A percentile compares a stretch with the other conserved stretches of the same genome.
These are phyloP conservation scores for Phylloporus scabripes DNA, from an alignment of 768 basidiomycete species.

Conservation along the genomic window DNA sequence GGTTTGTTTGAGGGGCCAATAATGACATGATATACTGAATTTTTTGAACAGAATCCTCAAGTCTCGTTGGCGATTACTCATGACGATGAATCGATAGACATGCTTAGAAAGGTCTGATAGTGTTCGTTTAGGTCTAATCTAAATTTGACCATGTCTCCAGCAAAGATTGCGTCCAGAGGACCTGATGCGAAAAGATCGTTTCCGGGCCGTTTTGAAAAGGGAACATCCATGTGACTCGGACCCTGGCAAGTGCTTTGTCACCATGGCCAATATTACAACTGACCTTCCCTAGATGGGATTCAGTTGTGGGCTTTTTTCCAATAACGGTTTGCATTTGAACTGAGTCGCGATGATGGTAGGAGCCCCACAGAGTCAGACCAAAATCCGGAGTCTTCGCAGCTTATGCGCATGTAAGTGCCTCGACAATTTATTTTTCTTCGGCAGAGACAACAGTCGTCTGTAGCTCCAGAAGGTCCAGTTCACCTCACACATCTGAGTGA, in stretches of 20 bases:
- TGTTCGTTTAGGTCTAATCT: not conserved
- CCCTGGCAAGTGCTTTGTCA: not conserved
- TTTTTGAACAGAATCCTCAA: not conserved
- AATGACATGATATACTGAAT: not conserved
- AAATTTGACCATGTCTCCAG: not conserved
- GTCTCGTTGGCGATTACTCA: slow-evolving; percentile 8
- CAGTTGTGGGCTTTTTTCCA: not conserved
- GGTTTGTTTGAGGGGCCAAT: not conserved
- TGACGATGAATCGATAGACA: slow-evolving; percentile 3
- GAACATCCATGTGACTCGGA: not conserved
- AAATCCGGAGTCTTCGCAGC: no score
- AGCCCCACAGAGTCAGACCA: no score
- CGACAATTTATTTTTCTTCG: no score
- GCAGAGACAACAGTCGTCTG: no score
- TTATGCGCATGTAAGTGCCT: no score
- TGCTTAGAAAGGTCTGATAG: slow-evolving; percentile 1
- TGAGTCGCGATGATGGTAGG: not conserved
- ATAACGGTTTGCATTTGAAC: not conserved
- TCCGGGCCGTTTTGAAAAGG: not conserved
- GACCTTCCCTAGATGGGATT: not conserved
- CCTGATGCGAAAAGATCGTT: not conserved
- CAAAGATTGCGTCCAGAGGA: not conserved
- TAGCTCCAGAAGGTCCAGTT: no score
- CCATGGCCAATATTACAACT: not conserved
- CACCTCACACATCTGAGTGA: no score